phyloP scores from a whole-genome alignment of 257 asterid species.

The Solanum etuberosum region DNA sequence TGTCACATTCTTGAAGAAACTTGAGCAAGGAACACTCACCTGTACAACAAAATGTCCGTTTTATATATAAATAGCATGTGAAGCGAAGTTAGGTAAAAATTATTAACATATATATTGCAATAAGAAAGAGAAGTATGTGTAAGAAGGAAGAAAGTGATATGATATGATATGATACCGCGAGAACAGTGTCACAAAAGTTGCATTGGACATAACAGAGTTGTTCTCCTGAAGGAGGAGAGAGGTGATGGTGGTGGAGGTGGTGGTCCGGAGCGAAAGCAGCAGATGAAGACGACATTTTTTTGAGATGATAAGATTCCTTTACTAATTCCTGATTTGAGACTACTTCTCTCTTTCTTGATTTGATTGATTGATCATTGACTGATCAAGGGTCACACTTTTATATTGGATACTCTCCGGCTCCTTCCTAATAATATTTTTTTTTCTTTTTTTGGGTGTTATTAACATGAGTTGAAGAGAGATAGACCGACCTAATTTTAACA shows the following conservation, averaged over 20 bases:
- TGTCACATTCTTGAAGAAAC: slow-evolving; percentile 91
- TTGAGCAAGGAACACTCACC: slow-evolving; percentile 95
- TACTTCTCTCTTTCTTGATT: slow-evolving; percentile 33
- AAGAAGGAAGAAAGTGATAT: not conserved
- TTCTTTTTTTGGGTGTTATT: slow-evolving; percentile 13
- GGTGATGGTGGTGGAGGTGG: slow-evolving; percentile 41
- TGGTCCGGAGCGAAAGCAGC: slow-evolving; percentile 62
- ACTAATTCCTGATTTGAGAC: not conserved
- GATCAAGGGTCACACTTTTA: slow-evolving; percentile 15
- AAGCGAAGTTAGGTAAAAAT: not conserved
- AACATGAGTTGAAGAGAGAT: slow-evolving; percentile 4
- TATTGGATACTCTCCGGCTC: not conserved
- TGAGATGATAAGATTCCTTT: slow-evolving; percentile 1
- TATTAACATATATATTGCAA: not conserved
- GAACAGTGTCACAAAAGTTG: slow-evolving; percentile 86
- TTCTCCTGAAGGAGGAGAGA: slow-evolving; percentile 43
- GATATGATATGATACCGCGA: slow-evolving; percentile 37
- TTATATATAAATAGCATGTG: not conserved
- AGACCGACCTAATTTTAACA: not conserved
- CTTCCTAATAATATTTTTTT: not conserved
- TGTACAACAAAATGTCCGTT: not conserved
- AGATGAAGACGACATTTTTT: slow-evolving; percentile 72
- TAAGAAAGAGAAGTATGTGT: not conserved
- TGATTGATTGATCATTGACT: slow-evolving; percentile 88
- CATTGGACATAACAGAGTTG: slow-evolving; percentile 96